Evolutionary conservation across 148 eudicot species (phyloP), one percentile per base, ranked within the genome.

Genomic region (Heliamphora exappendiculata): DNA sequence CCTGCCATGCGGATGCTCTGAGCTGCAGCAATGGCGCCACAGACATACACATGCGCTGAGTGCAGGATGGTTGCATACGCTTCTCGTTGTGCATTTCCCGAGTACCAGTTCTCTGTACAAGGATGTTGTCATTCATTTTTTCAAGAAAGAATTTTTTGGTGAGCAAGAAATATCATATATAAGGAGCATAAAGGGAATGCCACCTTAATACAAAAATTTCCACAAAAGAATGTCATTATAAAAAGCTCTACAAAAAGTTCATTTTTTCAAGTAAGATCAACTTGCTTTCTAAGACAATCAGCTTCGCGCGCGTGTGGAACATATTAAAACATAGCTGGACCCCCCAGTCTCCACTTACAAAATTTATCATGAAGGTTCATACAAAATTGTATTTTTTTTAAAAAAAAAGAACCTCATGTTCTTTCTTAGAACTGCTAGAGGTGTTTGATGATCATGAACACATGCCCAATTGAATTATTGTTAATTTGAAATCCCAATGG

Each of bases 61-160:
- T 94, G 98, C 17, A 94, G 89, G 84, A 92, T 92, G 26, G 98
- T 94, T 63, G 93, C 98, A 78, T 94, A 95, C 13, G 98, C 98
- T 87, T 95, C 98, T 78, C 97, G 87, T 28, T 20, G 84, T 47
- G 82, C 87, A 76, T 82, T 82, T 64, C 84, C 97, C 10, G 91
- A 83, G 77, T 87, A 86, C 80, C 85, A 77, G 78, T 83, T 75
- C 36, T 84, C 98, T 92, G 92, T 73, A 31, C 74, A 50, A 31
- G 50, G 28, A 50, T 31, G 59, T 71, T 8, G 51, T 33, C 7
- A 16, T 44, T n/a, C 3, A 24, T 50, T 50, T 51, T 51, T 51
- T 12, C 14, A 7, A 7, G 9, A 12, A 7, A 51, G 12, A n/a
- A n/a, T n/a, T n/a, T n/a, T n/a, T n/a, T n/a, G n/a, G n/a, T n/a